Conservation (phyloP, 805 yeast species). For the Yamadazyma kitorensis region DNA sequence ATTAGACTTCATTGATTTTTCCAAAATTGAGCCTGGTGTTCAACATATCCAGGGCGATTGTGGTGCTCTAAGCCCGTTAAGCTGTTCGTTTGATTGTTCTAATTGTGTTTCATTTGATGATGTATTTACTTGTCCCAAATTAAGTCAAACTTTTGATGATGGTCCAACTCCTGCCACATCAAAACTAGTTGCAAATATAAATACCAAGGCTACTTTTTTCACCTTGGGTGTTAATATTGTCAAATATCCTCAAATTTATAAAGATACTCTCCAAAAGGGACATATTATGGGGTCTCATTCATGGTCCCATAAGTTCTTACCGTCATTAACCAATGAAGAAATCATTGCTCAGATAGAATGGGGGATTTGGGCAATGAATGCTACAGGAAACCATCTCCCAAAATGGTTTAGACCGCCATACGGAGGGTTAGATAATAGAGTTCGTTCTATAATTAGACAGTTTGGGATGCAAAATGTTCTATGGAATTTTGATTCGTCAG, state of each 20-base stretch:
- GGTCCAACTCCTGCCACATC: constrained; percentile 83
- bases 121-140: constrained; percentile 64
- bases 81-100: constrained; percentile 83
- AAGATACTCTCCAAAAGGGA: constrained; percentile 53
- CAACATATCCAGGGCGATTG: constrained; percentile 61
- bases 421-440: constrained; percentile 89
- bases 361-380: constrained; percentile 98
- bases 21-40: constrained; percentile 44
- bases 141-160: constrained; percentile 92
- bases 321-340: constrained; percentile 72
- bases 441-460: constrained; percentile 72
- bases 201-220: constrained; percentile 69
- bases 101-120: constrained; percentile 78
- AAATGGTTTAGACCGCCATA: constrained; percentile 96
- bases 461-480: constrained; percentile 85
- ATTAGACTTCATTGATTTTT: constrained; percentile 63
- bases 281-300: constrained; percentile 88
- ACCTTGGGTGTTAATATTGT: constrained; percentile 81
- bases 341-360: constrained; percentile 88
- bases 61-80: constrained; percentile 2
- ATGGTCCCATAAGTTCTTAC: constrained; percentile 88
- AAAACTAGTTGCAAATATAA: constrained; percentile 52
- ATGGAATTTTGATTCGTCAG: constrained; percentile 91
- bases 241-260: constrained; percentile 70
- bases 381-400: constrained; percentile 83